Evolutionary conservation across 257 asterid species (phyloP).

Genomic region (Scutellaria minor): DNA sequence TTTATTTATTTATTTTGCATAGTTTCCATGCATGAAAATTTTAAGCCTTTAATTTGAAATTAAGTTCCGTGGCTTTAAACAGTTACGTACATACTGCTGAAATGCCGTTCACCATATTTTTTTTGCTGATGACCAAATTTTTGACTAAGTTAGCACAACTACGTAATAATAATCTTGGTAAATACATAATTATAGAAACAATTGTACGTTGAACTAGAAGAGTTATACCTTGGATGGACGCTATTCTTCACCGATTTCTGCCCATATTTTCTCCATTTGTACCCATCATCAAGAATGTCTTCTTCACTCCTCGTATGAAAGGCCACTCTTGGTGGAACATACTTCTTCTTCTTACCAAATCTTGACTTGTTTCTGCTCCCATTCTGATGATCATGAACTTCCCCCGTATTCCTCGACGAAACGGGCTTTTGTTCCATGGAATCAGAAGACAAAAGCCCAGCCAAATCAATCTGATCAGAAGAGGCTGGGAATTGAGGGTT

Average conservation of each 20-base stretch:
- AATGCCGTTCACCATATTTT: constrained; percentile 32
- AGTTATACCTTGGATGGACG: constrained; percentile 73
- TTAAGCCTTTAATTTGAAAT: too few relatives aligned
- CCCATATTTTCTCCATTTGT: constrained; percentile 94
- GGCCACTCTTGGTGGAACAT: constrained; percentile 75
- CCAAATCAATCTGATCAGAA: constrained; percentile 52
- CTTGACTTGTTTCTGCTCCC: constrained; percentile 46
- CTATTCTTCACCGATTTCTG: constrained; percentile 89
- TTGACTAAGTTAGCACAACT: not conserved
- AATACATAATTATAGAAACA: not conserved
- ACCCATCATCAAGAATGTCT: constrained; percentile 95
- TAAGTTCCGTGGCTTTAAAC: too few relatives aligned
- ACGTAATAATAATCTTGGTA: not conserved
- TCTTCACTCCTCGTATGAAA: constrained; percentile 87
- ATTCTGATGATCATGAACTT: constrained; percentile 30
- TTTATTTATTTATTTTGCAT: not conserved
- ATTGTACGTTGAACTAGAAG: not conserved
- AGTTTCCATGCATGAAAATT: not conserved
- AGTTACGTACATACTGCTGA: not conserved
- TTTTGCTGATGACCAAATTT: constrained; percentile 22
- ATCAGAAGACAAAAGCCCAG: constrained; percentile 40
- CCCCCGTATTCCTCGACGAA: constrained; percentile 36
- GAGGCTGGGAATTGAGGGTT: constrained; percentile 36
- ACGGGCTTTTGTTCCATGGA: constrained; percentile 33
- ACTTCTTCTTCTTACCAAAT: constrained; percentile 55